A percentile compares a stretch with the other conserved stretches of the same genome.
phyloP scores from a whole-genome alignment of 257 asterid genomes.

The Fraxinus anomala region DNA sequence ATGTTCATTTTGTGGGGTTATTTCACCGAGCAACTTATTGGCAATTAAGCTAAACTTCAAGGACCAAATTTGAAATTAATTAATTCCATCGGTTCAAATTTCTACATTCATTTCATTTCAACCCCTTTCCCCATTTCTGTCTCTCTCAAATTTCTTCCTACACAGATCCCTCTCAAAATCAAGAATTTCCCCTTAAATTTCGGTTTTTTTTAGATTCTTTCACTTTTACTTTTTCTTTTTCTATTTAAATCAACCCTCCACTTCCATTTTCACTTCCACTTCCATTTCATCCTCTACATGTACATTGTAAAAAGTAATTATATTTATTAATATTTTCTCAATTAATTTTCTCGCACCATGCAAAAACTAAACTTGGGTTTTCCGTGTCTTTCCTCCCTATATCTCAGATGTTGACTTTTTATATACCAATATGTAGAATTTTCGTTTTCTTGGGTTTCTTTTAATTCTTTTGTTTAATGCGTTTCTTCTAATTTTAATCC shows the following conservation, averaged over 20 bases:
- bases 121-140: constrained; percentile 20
- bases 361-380: constrained; percentile 27
- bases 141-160: constrained; percentile 25
- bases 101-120: constrained; percentile 29
- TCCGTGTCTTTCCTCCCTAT: constrained; percentile 15
- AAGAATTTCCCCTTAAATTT: constrained; percentile 36
- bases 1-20: neutral
- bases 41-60: neutral
- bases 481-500: constrained; percentile 12
- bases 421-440: constrained; percentile 21
- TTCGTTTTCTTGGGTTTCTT: constrained; percentile 9
- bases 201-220: constrained; percentile 33
- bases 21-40: neutral
- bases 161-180: constrained; percentile 32
- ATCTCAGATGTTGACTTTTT: constrained; percentile 44
- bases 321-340: neutral
- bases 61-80: neutral
- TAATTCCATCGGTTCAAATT: neutral
- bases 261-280: constrained; percentile 13
- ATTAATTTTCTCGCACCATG: constrained; percentile 18
- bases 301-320: constrained; percentile 8
- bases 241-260: constrained; percentile 11
- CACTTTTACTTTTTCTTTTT: constrained; percentile 7
- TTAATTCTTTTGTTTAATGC: constrained; percentile 20
- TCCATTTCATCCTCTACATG: constrained; percentile 11